phyloP scores from a whole-genome alignment of 2,329 filamentous ascomycete genomes.

The Chrysosporium keratinophilum region DNA sequence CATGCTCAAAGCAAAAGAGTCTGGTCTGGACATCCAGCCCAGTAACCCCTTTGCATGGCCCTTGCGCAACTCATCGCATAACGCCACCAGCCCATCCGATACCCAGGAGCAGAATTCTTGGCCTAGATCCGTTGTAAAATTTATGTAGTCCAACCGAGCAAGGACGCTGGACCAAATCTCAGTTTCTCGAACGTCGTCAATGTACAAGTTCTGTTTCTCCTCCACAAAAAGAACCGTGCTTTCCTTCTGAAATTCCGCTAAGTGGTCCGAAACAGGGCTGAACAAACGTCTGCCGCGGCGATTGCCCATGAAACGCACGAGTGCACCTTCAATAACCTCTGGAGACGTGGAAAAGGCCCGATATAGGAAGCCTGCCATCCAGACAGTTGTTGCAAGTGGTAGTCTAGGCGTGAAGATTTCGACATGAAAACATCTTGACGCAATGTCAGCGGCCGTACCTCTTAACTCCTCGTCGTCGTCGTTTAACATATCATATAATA shows the following conservation, averaged over 20 bases:
- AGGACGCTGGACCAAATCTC: constrained; percentile 55
- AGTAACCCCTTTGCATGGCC: constrained; percentile 52
- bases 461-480: constrained; percentile 91
- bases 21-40: constrained; percentile 60
- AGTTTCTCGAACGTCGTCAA: constrained; percentile 69
- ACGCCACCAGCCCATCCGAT: constrained; percentile 24
- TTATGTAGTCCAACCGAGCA: constrained; percentile 22
- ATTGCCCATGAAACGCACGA: constrained; percentile 33
- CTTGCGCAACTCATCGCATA: constrained; percentile 23
- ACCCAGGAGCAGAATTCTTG: constrained; percentile 26
- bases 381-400: constrained; percentile 41
- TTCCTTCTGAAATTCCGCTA: constrained; percentile 30
- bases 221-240: constrained; percentile 58
- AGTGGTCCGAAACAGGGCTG: constrained; percentile 21
- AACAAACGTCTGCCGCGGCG: constrained; percentile 22
- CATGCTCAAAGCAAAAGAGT: constrained; percentile 48
- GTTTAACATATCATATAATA: constrained; percentile 65
- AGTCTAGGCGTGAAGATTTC: constrained; percentile 22
- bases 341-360: constrained; percentile 26
- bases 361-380: constrained; percentile 29
- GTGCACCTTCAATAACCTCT: constrained; percentile 27
- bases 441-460: constrained; percentile 44
- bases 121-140: constrained; percentile 16
- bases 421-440: constrained; percentile 28
- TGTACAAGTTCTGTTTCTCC: constrained; percentile 90